Evolutionary conservation across 768 basidiomycete genomes (phyloP).

Genomic region (Pholiota microspora): DNA sequence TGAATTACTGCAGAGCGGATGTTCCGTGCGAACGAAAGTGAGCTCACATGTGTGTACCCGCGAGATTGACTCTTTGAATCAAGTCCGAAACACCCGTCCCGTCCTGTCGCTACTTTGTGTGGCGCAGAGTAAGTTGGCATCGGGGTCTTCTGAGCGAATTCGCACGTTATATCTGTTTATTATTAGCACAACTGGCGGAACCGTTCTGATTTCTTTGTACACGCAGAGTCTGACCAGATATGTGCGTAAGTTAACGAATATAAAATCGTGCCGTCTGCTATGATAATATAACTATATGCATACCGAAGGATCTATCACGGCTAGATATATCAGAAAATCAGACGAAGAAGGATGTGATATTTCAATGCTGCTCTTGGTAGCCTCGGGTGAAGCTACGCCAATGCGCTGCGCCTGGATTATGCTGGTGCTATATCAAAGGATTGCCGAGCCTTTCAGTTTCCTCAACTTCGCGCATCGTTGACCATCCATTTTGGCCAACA

Average conservation of each 20-base stretch:
- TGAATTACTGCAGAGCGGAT: background rate
- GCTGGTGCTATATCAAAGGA: background rate
- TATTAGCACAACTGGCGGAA: too few species aligned
- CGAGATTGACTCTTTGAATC: background rate
- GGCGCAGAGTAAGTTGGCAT: too few species aligned
- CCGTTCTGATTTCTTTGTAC: too few species aligned
- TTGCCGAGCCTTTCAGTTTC: background rate
- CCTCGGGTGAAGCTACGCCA: background rate
- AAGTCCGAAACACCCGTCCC: background rate
- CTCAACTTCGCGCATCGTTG: background rate
- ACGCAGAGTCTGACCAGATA: too few species aligned
- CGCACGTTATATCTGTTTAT: too few species aligned
- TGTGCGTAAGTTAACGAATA: too few species aligned
- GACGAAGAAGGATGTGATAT: constrained; percentile 1
- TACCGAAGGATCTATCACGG: background rate
- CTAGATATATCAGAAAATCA: background rate
- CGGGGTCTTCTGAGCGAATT: too few species aligned
- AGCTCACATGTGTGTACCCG: background rate
- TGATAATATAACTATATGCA: background rate
- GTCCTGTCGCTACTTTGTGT: background rate
- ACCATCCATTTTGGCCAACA: background rate
- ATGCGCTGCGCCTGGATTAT: background rate
- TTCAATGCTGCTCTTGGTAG: background rate
- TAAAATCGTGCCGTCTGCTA: too few species aligned
- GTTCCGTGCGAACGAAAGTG: background rate